Base-by-base conservation (phyloP, 768 basidiomycete species). In the Megacollybia marginata region DNA sequence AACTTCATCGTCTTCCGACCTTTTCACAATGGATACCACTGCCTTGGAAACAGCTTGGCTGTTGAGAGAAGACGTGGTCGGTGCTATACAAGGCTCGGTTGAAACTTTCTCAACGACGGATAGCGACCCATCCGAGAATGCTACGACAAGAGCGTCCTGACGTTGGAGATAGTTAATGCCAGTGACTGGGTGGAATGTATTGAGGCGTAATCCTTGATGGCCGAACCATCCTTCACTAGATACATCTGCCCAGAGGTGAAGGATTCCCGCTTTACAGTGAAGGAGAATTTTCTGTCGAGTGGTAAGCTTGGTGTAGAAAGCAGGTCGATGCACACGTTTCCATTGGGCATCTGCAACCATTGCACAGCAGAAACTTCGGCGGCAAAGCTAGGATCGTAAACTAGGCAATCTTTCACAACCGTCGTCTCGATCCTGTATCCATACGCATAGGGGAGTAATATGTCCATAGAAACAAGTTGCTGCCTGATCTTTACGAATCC, bases 71-170 rank as follows among this genome's bases (percentile, higher is more conserved):
- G 45, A 48, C 13, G 46, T 56, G 16, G 59, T 52, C 35, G 68
- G 59, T 28, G 48, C 53, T 65, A 74, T 72, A 9, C 65, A 62
- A 7, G 82, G 85, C 28, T 72, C 66, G 6, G 52, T 54, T 18
- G 76, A 75, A 28, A 88, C 16, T 47, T 70, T 63, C 55, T 78
- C 72, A 48, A 89, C 61, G 46, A 74, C 75, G 57, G 86, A 80
- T 56, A 87, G 73, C 8, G 85, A 82, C 1, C 88, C 89, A 54
- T 92, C 88, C 34, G 74, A 72, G 13, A 90, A 69, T 4, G 79
- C 69, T 33, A 88, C 52, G 16, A 88, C 49, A 31, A 88, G 67
- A 1, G 65, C 53, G 57, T 90, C 88, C 32, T 65, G 65, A 13
- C 65, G 60, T 3, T 54, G 61, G 13, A 75, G 55, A 61, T 88